These are phyloP conservation scores for Pisolithus orientalis DNA, from an alignment of 768 basidiomycete genomes.

Conservation along the genomic window DNA sequence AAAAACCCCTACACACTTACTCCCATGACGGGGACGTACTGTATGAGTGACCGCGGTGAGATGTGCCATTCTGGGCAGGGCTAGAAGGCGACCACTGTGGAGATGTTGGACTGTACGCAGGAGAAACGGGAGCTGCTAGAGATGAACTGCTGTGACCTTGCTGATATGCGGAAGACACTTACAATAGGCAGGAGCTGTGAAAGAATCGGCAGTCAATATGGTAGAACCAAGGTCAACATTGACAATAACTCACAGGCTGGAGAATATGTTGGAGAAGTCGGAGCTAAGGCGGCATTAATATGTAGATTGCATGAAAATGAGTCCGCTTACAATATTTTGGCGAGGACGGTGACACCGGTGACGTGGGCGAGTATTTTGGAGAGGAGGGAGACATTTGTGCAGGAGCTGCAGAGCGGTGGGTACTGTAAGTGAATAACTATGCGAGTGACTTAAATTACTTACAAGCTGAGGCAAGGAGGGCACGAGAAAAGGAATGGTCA, in stretches of 20 bases:
- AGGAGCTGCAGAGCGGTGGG: constrained; percentile 45
- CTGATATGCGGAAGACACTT: constrained; percentile 24
- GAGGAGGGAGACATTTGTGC: constrained; percentile 84
- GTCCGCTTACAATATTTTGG: constrained; percentile 79
- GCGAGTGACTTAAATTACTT: constrained; percentile 24
- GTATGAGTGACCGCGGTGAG: constrained; percentile 36
- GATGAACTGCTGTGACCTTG: constrained; percentile 11
- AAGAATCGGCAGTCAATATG: constrained; percentile 3
- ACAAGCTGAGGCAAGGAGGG: constrained; percentile 48
- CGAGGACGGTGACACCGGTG: constrained; percentile 86
- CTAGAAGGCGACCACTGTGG: constrained; percentile 81
- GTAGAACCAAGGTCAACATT: neutral
- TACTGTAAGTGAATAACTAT: neutral
- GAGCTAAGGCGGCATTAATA: constrained; percentile 43
- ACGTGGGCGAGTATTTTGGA: constrained; percentile 90
- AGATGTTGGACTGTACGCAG: constrained; percentile 81
- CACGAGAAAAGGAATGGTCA: constrained; percentile 13
- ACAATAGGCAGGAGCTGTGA: constrained; percentile 76
- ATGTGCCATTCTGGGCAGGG: constrained; percentile 52
- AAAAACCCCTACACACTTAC: constrained; percentile 18
- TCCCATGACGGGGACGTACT: constrained; percentile 50
- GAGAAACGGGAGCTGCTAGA: constrained; percentile 67
- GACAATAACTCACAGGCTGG: constrained; percentile 64
- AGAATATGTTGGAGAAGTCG: constrained; percentile 83
- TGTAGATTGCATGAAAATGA: neutral